Conservation (phyloP, 148 eudicot genomes). For the Euryodendron excelsum region DNA sequence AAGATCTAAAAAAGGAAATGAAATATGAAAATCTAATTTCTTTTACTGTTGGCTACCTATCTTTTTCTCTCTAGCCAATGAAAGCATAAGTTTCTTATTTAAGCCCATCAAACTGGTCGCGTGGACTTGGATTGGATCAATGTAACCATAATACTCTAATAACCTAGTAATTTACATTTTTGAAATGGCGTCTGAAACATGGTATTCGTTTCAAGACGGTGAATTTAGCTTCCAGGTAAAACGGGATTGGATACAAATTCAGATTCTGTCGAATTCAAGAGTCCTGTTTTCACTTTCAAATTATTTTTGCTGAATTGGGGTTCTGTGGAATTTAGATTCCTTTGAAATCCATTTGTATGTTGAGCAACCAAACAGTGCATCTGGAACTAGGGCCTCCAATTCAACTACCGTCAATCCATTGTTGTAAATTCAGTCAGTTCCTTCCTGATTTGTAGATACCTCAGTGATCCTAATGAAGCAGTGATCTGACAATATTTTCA, state of each 20-base stretch:
- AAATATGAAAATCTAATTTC: not conserved
- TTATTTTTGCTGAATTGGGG: not conserved
- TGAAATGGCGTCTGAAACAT: too few species aligned
- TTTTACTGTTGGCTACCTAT: not conserved
- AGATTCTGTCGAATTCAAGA: not conserved
- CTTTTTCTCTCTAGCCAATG: not conserved
- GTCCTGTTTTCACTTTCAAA: not conserved
- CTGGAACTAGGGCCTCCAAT: not conserved
- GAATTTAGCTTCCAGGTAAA: not conserved
- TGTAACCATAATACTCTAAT: too few species aligned
- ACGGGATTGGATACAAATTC: not conserved
- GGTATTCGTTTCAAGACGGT: too few species aligned
- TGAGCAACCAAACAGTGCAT: not conserved
- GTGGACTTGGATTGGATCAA: slow-evolving; percentile 5
- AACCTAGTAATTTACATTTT: too few species aligned
- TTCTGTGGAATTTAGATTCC: not conserved
- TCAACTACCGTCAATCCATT: not conserved
- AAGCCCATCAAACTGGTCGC: not conserved
- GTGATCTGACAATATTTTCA: not conserved
- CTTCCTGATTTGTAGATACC: not conserved
- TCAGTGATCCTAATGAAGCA: not conserved
- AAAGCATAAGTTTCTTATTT: not conserved
- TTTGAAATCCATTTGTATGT: not conserved
- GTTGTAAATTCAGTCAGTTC: not conserved
- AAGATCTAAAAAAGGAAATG: not conserved